A percentile compares a stretch with the other conserved stretches of the same genome.
These are phyloP conservation scores for Trypanosoma melophagium DNA, from an alignment of 208 protist genomes.

Conservation along the genomic window DNA sequence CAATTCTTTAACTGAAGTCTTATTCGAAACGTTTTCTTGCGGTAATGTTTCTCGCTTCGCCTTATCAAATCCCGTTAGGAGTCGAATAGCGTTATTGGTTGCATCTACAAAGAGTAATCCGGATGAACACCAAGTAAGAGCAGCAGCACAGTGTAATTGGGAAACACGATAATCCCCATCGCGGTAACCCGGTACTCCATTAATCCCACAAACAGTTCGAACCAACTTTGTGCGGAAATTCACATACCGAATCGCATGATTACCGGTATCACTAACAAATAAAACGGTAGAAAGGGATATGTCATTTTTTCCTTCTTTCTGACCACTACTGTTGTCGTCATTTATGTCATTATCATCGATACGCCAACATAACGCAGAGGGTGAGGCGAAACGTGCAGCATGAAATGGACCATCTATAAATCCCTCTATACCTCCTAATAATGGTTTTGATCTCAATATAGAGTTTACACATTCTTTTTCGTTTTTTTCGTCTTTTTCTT, in stretches of 20 bases:
- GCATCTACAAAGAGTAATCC: constrained; percentile 72
- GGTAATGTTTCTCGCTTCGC: neutral
- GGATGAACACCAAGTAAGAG: constrained; percentile 54
- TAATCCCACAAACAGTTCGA: constrained; percentile 68
- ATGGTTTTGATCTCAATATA: constrained; percentile 17
- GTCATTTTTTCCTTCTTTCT: neutral
- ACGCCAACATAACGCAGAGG: constrained; percentile 76
- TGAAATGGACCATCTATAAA: constrained; percentile 78
- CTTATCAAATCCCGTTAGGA: constrained; percentile 46
- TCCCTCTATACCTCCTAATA: constrained; percentile 46
- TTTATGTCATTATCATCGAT: constrained; percentile 32
- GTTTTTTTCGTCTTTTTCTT: too few species aligned
- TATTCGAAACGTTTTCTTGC: too few species aligned
- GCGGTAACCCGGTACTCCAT: constrained; percentile 73
- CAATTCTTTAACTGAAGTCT: constrained; percentile 7
- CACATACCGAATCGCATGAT: constrained; percentile 69
- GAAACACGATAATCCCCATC: constrained; percentile 60
- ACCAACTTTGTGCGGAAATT: constrained; percentile 63
- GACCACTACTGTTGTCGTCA: neutral
- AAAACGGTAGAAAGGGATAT: constrained; percentile 35
- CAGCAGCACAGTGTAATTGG: constrained; percentile 47
- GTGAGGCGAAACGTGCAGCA: constrained; percentile 53
- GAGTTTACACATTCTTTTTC: neutral
- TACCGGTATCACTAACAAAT: constrained; percentile 81
- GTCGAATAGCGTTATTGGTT: constrained; percentile 58